Percentiles rank a stretch among this genome's conserved stretches.
Evolutionary conservation across 805 yeast species (phyloP).

Genomic region (Candida broadrunensis): DNA sequence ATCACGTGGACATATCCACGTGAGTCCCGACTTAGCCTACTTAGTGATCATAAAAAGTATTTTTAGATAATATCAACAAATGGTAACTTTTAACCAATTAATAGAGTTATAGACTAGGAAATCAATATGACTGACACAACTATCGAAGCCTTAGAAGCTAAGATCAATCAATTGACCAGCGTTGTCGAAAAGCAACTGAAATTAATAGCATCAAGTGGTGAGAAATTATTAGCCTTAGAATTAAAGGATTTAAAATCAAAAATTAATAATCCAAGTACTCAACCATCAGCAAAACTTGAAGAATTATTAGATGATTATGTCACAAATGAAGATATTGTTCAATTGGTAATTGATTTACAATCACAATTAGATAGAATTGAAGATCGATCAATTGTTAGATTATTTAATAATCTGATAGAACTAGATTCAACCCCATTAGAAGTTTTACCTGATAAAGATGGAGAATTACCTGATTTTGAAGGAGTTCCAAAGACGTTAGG

Average conservation of each 20-base stretch:
- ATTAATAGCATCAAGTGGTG: slow-evolving; percentile 73
- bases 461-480: slow-evolving; percentile 56
- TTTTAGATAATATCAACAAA: no score
- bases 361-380: slow-evolving; percentile 80
- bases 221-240: slow-evolving; percentile 70
- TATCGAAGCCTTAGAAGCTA: slow-evolving; percentile 32
- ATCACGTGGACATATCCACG: no score
- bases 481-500: slow-evolving; percentile 57
- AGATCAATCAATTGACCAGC: slow-evolving; percentile 51
- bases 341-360: slow-evolving; percentile 85
- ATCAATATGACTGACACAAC: no score
- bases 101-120: no score
- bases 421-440: slow-evolving; percentile 43
- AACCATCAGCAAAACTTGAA: slow-evolving; percentile 24
- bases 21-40: no score
- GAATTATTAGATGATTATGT: slow-evolving; percentile 61
- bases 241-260: slow-evolving; percentile 46
- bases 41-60: no score
- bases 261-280: slow-evolving; percentile 7
- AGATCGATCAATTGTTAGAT: slow-evolving; percentile 70
- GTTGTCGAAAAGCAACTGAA: slow-evolving; percentile 63
- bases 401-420: slow-evolving; percentile 52
- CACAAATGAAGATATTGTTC: slow-evolving; percentile 80
- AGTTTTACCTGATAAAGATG: slow-evolving; percentile 76
- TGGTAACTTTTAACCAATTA: no score